These are phyloP conservation scores for Thermothelomyces thermophilus DNA, from an alignment of 2,329 filamentous ascomycete species.

Conservation along the genomic window DNA sequence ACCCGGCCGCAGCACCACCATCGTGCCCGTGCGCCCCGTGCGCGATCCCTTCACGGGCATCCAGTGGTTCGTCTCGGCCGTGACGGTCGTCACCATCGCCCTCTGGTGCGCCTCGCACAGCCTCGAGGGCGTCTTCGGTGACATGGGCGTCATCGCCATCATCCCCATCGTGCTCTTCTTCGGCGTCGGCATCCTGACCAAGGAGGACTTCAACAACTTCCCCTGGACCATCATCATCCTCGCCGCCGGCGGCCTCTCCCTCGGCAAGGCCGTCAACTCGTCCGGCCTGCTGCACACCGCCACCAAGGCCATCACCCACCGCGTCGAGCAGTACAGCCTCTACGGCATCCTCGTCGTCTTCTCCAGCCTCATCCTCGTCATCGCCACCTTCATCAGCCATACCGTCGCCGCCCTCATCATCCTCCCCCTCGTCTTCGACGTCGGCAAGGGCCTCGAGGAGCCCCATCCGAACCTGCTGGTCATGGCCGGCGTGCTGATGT, in stretches of 20 bases:
- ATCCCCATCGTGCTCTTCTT: slow-evolving; percentile 96
- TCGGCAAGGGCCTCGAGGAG: slow-evolving; percentile 77
- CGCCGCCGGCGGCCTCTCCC: slow-evolving; percentile 82
- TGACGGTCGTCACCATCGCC: slow-evolving; percentile 76
- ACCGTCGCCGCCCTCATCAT: slow-evolving; percentile 95
- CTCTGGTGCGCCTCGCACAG: slow-evolving; percentile 93
- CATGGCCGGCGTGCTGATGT: slow-evolving; percentile 94
- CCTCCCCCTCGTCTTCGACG: slow-evolving; percentile 78
- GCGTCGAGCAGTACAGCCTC: slow-evolving; percentile 70
- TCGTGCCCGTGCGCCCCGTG: slow-evolving; percentile 84
- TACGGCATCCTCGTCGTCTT: slow-evolving; percentile 87
- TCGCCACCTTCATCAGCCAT: slow-evolving; percentile 96
- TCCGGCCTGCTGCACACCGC: slow-evolving; percentile 89
- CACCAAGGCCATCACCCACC: slow-evolving; percentile 65
- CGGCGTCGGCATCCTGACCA: slow-evolving; percentile 89
- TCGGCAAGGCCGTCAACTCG: slow-evolving; percentile 90
- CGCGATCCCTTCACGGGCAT: slow-evolving; percentile 82
- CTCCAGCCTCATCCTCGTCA: slow-evolving; percentile 73
- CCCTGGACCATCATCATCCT: slow-evolving; percentile 99
- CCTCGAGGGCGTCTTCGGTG: slow-evolving; percentile 79
- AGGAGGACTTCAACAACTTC: slow-evolving; percentile 99
- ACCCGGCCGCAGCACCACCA: slow-evolving; percentile 76
- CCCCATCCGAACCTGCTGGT: slow-evolving; percentile 92
- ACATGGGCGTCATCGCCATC: slow-evolving; percentile 98
- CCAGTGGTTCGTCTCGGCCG: slow-evolving; percentile 85